Evolutionary conservation across 2,329 filamentous ascomycete species (phyloP), one percentile per base, ranked within the genome.

Genomic region (Teratosphaeria zuluensis): DNA sequence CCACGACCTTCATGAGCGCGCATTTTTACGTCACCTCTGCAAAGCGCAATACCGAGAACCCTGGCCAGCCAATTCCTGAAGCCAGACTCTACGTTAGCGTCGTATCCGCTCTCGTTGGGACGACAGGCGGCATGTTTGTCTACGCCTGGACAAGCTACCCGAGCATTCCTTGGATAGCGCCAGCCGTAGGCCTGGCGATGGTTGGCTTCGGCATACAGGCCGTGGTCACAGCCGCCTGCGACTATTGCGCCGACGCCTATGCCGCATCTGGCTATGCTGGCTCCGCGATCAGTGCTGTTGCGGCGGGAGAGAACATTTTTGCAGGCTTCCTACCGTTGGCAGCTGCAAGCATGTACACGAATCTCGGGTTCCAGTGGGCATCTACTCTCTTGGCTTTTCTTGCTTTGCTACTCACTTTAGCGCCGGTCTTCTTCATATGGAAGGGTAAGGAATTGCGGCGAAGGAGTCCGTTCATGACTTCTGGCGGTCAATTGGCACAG

Each of bases 181-280:
- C 79, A 0, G 73, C 76, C 0, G 68, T 80, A 16, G 77, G 78
- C 0, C 70, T 82, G 1, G 70, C 66, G 0, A 73, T 81, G 64
- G 75, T 81, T 1, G 79, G 79, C 0, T 77, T 77, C 30, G 79
- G 79, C 1, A 79, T 77, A 63, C 77, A 77, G 12, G 70, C 73
- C 33, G 75, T 80, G 8, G 74, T 80, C 0, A 69, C 72, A 1
- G 76, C 74, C 0, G 74, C 79, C 16, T 74, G 75, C 19, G 75
- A 76, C 58, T 82, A 82, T 56, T 69, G 81, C 14, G 73, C 77
- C 1, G 80, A 81, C 64, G 72, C 76, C 1, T 82, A 81, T 60
- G 72, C 74, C 1, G 64, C 62, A 2, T 69, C 67, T 7, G 76
- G 75, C 55, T 81, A 79, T 60, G 77, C 78, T 3, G 79, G 74